Evolutionary conservation across 1,284 basidiomycete species (phyloP), one percentile per base, ranked within the genome.

Genomic region (Cryptococcus deneoformans): DNA sequence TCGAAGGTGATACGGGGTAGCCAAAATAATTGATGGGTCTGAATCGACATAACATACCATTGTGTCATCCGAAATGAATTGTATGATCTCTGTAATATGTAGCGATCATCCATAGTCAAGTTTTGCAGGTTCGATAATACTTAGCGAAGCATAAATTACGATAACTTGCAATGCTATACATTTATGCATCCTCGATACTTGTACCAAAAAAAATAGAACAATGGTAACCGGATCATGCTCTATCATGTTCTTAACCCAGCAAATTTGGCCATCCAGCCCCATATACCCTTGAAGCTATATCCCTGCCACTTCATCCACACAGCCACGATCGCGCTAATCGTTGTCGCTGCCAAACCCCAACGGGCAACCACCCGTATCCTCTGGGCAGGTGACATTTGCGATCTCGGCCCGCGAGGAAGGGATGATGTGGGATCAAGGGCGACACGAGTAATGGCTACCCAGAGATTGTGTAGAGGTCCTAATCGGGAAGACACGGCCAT

Each of bases 401-500:
- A 71, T 29, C 67, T 65, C 1, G 72, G 70, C 8, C 76, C 72
- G 20, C 24, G 43, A 44, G 43, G 12, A 14, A 44, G 8, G 2
- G 76, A 72, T 7, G 70, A 59, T 6, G 71, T 68, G 46, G 77
- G 77, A 53, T 75, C 71, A 39, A 77, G 64, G 0, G 72, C 77
- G 6, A 76, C 76, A 1, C 76, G 62, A 2, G 74, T 75, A 43
- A 78, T 65, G 1, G 75, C 71, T 0, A 70, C 67, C 77, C 77
- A 78, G 11, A 78, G 66, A 53, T 78, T 78, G 6, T 69, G 69
- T 40, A 77, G 55, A 5, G 73, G 65, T 5, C 71, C 87, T 3
- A 86, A 86, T 72, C 88, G 88, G 47, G 95, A 87, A 72, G 89
- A 92, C 24, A 96, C 90, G 2, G 92, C 87, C 47, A 96, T 89